phyloP scores from a whole-genome alignment of 352 stramenopile genomes.

The Phytophthora melonis region DNA sequence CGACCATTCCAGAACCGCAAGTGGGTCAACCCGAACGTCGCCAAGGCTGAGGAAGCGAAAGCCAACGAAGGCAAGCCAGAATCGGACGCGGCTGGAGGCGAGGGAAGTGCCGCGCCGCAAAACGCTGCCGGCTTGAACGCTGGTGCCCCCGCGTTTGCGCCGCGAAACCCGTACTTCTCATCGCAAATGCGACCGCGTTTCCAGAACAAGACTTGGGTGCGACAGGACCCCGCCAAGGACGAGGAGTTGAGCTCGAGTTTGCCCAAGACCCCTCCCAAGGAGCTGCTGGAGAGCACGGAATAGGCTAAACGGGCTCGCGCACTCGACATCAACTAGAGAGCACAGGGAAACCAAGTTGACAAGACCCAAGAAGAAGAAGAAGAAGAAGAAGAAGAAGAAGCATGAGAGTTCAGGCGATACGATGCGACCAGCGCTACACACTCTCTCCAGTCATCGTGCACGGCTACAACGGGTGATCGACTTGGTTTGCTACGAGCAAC shows the following conservation, averaged over 20 bases:
- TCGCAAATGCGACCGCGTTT: constrained; percentile 84
- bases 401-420: too few relatives aligned
- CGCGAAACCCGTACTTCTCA: constrained; percentile 74
- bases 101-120: constrained; percentile 12
- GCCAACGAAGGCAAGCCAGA: constrained; percentile 33
- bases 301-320: constrained; percentile 10
- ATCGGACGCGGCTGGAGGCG: constrained; percentile 24
- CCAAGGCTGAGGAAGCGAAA: constrained; percentile 58
- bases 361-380: too few relatives aligned
- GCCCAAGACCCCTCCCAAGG: constrained; percentile 74
- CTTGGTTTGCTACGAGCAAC: neutral
- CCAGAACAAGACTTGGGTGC: constrained; percentile 91
- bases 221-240: constrained; percentile 73
- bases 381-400: too few relatives aligned
- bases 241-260: constrained; percentile 80
- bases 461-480: neutral
- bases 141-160: constrained; percentile 48
- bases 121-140: constrained; percentile 40
- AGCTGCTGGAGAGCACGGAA: constrained; percentile 56
- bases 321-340: constrained; percentile 16
- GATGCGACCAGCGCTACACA: neutral
- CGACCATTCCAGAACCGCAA: constrained; percentile 84
- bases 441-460: neutral
- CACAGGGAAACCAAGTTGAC: constrained; percentile 3
- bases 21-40: constrained; percentile 87